Percentiles rank a stretch among this genome's conserved stretches.
Conservation (phyloP, 805 yeast species). For the Middelhovenomyces tepae region DNA sequence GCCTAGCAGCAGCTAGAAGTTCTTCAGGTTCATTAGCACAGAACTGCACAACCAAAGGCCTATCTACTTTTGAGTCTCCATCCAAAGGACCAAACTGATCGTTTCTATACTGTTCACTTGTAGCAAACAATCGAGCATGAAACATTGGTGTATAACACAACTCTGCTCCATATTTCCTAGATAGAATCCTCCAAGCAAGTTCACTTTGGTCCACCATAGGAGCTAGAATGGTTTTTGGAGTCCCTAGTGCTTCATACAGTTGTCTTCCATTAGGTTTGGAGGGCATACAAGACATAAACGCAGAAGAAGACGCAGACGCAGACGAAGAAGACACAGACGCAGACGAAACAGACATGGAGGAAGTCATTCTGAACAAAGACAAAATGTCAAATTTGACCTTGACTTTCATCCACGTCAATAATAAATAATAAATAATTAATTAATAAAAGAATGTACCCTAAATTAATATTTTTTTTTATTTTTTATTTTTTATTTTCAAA, state of each 20-base stretch:
- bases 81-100: constrained; percentile 61
- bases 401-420: too few species aligned
- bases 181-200: constrained; percentile 85
- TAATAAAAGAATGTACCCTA: too few species aligned
- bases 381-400: neutral
- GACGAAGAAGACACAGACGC: neutral
- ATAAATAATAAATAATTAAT: too few species aligned
- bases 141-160: constrained; percentile 95
- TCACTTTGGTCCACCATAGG: constrained; percentile 99
- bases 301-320: neutral
- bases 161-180: constrained; percentile 85
- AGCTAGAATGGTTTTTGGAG: constrained; percentile 81
- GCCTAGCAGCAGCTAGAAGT: constrained; percentile 69
- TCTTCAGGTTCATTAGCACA: constrained; percentile 94
- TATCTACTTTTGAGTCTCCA: constrained; percentile 58
- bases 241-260: constrained; percentile 58
- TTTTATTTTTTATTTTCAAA: too few species aligned
- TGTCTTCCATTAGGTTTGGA: constrained; percentile 50
- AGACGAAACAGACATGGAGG: neutral
- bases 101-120: constrained; percentile 67
- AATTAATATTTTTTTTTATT: too few species aligned
- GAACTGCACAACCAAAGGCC: constrained; percentile 90
- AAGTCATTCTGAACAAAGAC: neutral
- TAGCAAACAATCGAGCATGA: constrained; percentile 85
- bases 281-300: neutral